Conservation (phyloP, 192 early-diverging fungal species). For the Coemansia sp. region DNA sequence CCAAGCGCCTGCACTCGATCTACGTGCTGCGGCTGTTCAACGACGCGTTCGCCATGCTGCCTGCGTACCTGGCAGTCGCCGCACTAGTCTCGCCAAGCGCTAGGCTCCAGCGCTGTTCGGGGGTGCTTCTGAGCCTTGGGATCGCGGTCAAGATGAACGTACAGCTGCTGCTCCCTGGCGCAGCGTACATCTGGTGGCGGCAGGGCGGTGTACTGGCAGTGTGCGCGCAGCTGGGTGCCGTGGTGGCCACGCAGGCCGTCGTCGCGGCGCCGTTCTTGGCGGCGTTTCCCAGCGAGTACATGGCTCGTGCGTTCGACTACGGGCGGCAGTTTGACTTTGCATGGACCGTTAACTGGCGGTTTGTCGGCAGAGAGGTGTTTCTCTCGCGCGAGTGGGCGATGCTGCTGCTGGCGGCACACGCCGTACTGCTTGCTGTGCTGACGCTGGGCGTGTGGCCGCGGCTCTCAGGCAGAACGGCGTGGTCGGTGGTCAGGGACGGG, state of each 20-base stretch:
- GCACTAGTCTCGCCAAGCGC: conserved; percentile 53
- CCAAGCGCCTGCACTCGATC: conserved; percentile 91
- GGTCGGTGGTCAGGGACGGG: conserved; percentile 10
- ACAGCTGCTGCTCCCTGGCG: conserved; percentile 84
- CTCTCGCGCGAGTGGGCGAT: conserved; percentile 56
- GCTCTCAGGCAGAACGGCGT: conserved; percentile 12
- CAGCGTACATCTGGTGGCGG: conserved; percentile 58
- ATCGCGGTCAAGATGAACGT: conserved; percentile 96
- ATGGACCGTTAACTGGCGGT: conserved; percentile 97
- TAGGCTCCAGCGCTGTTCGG: conserved; percentile 31
- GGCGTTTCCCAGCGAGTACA: conserved; percentile 58
- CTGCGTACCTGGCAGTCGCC: conserved; percentile 65
- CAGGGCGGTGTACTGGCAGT: conserved; percentile 9
- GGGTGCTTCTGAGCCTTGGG: conserved; percentile 58
- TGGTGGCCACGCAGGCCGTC: conserved; percentile 40
- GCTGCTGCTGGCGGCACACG: conserved; percentile 59
- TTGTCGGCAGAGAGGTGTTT: conserved; percentile 71
- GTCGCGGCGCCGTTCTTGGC: conserved; percentile 64
- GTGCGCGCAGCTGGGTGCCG: conserved; percentile 4
- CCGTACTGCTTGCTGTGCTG: conserved; percentile 57
- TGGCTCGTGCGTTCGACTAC: conserved; percentile 84
- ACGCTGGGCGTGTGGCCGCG: conserved; percentile 56
- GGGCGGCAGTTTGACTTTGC: conserved; percentile 77
- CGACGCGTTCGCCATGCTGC: conserved; percentile 87
- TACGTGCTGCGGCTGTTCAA: conserved; percentile 91